Conservation (phyloP, 1,284 basidiomycete species). For the Pyrrhoderma noxium region DNA sequence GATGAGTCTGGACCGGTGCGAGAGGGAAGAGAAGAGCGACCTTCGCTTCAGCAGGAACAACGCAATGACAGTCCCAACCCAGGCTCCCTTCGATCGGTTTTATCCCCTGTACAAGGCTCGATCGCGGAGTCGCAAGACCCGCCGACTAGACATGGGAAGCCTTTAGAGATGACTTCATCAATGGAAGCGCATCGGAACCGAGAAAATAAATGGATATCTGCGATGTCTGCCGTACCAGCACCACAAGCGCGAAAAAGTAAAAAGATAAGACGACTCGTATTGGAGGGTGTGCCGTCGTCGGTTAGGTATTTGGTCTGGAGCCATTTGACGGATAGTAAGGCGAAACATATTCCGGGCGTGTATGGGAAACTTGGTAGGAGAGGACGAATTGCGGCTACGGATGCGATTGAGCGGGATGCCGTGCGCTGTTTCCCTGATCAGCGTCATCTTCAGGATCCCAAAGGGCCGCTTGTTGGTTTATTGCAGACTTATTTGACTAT, state of each 20-base stretch:
- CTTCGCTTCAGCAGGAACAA: constrained; percentile 28
- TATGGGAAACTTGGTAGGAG: constrained; percentile 61
- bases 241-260: constrained; percentile 71
- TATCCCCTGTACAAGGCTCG: constrained; percentile 8
- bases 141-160: constrained; percentile 6
- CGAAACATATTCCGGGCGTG: constrained; percentile 59
- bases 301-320: constrained; percentile 84
- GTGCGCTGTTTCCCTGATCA: constrained; percentile 43
- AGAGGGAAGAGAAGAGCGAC: constrained; percentile 17
- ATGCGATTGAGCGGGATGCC: constrained; percentile 59
- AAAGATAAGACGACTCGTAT: constrained; percentile 74
- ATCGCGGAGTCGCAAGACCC: constrained; percentile 13
- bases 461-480: constrained; percentile 48
- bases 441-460: constrained; percentile 44
- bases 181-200: constrained; percentile 57
- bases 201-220: constrained; percentile 67
- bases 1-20: constrained; percentile 37
- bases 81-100: constrained; percentile 19
- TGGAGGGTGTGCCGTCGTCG: constrained; percentile 78
- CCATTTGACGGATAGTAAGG: constrained; percentile 69
- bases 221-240: constrained; percentile 57
- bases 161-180: constrained; percentile 18
- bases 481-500: constrained; percentile 70
- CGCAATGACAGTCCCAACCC: constrained; percentile 24
- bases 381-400: constrained; percentile 44